Evolutionary conservation across 306 rosid genomes (phyloP).

Genomic region (Hylodesmum podocarpum): DNA sequence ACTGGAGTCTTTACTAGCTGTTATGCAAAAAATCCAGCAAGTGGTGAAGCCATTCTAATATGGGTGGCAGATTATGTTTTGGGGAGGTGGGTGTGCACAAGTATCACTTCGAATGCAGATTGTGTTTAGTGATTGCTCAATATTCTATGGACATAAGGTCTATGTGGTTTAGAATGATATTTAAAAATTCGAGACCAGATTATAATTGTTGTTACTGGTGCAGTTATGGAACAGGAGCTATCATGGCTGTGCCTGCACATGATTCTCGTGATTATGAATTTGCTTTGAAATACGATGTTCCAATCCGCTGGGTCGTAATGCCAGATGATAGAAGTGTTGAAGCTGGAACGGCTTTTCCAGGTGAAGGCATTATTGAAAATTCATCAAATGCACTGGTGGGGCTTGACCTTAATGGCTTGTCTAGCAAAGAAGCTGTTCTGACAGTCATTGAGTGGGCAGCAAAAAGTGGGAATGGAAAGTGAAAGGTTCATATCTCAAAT

Average conservation of each 20-base stretch:
- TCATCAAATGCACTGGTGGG: conserved; percentile 60
- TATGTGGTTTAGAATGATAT: not conserved
- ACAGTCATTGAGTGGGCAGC: conserved; percentile 90
- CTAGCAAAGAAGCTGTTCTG: conserved; percentile 74
- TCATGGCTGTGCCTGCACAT: conserved; percentile 98
- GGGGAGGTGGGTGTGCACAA: conserved; percentile 69
- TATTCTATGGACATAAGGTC: conserved; percentile 20
- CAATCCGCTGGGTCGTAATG: conserved; percentile 66
- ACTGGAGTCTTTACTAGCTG: conserved; percentile 89
- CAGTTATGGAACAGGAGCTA: conserved; percentile 98
- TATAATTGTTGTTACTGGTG: conserved; percentile 33
- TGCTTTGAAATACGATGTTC: conserved; percentile 73
- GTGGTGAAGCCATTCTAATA: conserved; percentile 77
- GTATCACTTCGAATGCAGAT: conserved; percentile 18
- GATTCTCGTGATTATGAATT: conserved; percentile 91
- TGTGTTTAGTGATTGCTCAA: conserved; percentile 28
- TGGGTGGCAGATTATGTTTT: conserved; percentile 99
- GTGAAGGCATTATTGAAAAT: conserved; percentile 67
- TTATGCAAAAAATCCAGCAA: conserved; percentile 91
- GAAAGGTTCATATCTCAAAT: conserved; percentile 56
- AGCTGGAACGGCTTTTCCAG: conserved; percentile 66
- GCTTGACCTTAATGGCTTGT: conserved; percentile 77
- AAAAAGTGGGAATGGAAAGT: conserved; percentile 80
- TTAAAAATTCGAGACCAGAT: conserved; percentile 4
- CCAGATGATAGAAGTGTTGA: conserved; percentile 56